Evolutionary conservation across 2,329 filamentous ascomycete genomes (phyloP).

Genomic region (Claviceps pazoutovae): DNA sequence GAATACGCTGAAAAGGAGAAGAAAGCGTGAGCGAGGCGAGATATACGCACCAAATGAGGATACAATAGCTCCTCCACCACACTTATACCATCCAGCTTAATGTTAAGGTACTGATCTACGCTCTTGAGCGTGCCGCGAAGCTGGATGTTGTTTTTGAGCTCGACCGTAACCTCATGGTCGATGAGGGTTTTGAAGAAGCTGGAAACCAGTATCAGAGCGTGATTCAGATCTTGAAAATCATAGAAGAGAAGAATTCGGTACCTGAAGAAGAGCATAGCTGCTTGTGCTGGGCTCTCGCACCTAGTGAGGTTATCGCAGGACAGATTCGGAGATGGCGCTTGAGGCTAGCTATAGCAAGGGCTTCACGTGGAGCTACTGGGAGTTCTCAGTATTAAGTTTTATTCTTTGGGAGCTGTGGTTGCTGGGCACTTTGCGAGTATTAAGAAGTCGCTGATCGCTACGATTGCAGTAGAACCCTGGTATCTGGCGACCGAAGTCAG

Average conservation of each 20-base stretch:
- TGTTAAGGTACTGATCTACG: conserved; percentile 97
- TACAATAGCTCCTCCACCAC: conserved; percentile 91
- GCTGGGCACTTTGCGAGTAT: no score
- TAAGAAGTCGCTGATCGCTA: no score
- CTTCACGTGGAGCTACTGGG: no score
- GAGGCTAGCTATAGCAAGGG: no score
- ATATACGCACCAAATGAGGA: conserved; percentile 65
- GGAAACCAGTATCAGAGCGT: conserved; percentile 1
- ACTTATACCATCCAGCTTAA: conserved; percentile 91
- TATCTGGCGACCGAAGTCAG: no score
- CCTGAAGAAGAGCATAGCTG: conserved; percentile 33
- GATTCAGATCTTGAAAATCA: background rate
- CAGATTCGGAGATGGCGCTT: no score
- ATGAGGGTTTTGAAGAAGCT: conserved; percentile 99
- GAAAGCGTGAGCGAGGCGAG: background rate
- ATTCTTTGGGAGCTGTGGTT: no score
- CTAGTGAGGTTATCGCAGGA: no score
- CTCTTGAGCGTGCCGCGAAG: conserved; percentile 92
- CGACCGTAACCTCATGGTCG: conserved; percentile 91
- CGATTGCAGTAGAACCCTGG: no score
- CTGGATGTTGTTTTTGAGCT: conserved; percentile 98
- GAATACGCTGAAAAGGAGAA: no score
- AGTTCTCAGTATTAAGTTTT: no score
- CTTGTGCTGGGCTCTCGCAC: background rate
- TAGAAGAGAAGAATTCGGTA: conserved; percentile 7